Conservation (phyloP, 306 rosid species). For the Cucurbita ficifolia region DNA sequence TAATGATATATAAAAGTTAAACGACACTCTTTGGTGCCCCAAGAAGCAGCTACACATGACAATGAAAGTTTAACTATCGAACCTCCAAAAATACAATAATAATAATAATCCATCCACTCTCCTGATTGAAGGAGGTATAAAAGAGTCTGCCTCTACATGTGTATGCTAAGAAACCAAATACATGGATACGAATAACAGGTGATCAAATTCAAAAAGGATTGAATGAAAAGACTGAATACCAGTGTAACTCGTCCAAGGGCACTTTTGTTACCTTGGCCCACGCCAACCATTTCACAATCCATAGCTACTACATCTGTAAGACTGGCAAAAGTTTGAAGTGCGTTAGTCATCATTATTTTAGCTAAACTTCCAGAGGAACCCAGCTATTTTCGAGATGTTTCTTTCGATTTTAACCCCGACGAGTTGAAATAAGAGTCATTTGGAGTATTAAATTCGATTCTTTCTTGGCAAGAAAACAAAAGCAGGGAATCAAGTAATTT, state of each 20-base stretch:
- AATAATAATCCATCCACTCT: not conserved
- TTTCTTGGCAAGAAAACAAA: not conserved
- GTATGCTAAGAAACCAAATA: not conserved
- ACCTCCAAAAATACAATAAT: not conserved
- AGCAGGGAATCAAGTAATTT: not conserved
- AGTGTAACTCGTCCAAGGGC: slow-evolving; percentile 84
- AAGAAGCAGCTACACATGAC: not conserved
- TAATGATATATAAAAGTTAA: not conserved
- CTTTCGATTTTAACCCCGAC: not conserved
- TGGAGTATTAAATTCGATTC: not conserved
- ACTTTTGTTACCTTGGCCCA: slow-evolving; percentile 77
- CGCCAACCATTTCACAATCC: slow-evolving; percentile 99
- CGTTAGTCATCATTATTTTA: not conserved
- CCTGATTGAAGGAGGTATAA: not conserved
- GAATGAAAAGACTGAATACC: slow-evolving; percentile 22
- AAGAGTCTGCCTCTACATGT: not conserved
- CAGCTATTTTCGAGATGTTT: not conserved
- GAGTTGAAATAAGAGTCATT: not conserved
- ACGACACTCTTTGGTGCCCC: not conserved
- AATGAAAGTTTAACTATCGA: not conserved
- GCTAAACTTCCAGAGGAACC: not conserved
- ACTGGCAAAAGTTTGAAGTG: slow-evolving; percentile 43
- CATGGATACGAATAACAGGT: not conserved
- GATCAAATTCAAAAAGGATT: slow-evolving; percentile 9
- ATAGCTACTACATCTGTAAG: slow-evolving; percentile 75